Conservation (phyloP, 1,139 yeast species). For the Kazachstania sp. region DNA sequence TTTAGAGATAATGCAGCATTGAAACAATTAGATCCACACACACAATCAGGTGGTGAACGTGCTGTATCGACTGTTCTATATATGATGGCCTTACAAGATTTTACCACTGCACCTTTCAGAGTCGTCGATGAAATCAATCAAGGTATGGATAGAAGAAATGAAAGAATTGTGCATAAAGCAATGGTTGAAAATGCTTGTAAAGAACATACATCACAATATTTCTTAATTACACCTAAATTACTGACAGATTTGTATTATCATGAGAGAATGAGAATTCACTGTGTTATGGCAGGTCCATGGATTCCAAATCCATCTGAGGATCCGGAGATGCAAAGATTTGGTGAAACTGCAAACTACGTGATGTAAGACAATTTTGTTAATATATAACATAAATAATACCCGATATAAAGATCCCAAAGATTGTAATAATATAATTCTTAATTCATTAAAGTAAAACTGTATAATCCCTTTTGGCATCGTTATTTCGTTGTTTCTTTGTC, state of each 20-base stretch:
- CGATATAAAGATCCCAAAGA: no score
- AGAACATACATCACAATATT: conserved; percentile 59
- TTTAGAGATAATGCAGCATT: conserved; percentile 70
- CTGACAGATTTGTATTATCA: conserved; percentile 73
- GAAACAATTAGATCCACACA: conserved; percentile 66
- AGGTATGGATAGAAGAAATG: conserved; percentile 96
- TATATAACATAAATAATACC: background rate
- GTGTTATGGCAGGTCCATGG: conserved; percentile 66
- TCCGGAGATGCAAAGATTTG: conserved; percentile 29
- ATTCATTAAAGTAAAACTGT: no score
- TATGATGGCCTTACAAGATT: conserved; percentile 85
- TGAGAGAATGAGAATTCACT: conserved; percentile 75
- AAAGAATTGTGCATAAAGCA: conserved; percentile 75
- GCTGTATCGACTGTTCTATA: conserved; percentile 91
- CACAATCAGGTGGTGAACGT: conserved; percentile 97
- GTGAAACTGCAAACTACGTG: conserved; percentile 31
- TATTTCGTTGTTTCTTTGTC: no score
- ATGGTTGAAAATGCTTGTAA: conserved; percentile 81
- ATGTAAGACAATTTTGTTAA: conserved; percentile 8
- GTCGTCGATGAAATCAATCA: conserved; percentile 98
- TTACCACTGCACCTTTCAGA: conserved; percentile 83
- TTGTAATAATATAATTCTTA: no score
- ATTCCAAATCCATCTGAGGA: conserved; percentile 32
- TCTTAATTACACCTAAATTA: conserved; percentile 86
- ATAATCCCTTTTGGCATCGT: no score